Evolutionary conservation across 169 alveolate genomes (phyloP), one percentile per base, ranked within the genome.

Genomic region (Cryptosporidium xiaoi): DNA sequence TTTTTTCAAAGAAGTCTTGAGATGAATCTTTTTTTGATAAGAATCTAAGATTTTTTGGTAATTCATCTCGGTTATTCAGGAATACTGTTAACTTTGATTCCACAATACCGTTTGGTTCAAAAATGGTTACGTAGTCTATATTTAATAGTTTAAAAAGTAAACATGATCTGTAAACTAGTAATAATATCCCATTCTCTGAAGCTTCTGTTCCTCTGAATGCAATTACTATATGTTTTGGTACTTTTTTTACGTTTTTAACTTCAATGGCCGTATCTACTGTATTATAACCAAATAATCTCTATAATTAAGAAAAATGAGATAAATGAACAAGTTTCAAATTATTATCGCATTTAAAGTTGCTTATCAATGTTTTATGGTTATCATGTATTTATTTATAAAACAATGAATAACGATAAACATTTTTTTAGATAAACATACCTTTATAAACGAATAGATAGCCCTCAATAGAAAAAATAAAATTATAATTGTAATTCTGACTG

Each of bases 221-320:
- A 40, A 77, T 77, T 15, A 77, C 87, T 56, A 77, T 60, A n/a
- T 77, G 87, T 31, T 60, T 77, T 12, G 87, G 87, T 55, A 77
- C 87, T 48, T 77, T 77, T 8, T 60, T 46, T 51, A 77, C 27
- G 31, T 60, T 77, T 16, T 60, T 33, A 10, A 77, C 20, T 16
- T 56, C 24, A 29, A 7, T 4, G 13, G 51, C 33, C 8, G 31
- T 18, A 33, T 71, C 84, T 13, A 51, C 69, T 53, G 46, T 53
- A 8, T 71, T 55, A 6, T 71, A 55, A 1, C 64, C 64, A 0
- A 55, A 3, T 13, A 55, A 3, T 2, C 31, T 55, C 64, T 55
- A 55, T 13, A 55, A 55, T 7, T 0, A 55, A 27, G 4, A 24
- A 0, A 40, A 40, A 40, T 40, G 10, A 40, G 48, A 1, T 6